Evolutionary conservation across 441 rosid genomes (phyloP), one percentile per base, ranked within the genome.

Genomic region (Monsonia emarginata): DNA sequence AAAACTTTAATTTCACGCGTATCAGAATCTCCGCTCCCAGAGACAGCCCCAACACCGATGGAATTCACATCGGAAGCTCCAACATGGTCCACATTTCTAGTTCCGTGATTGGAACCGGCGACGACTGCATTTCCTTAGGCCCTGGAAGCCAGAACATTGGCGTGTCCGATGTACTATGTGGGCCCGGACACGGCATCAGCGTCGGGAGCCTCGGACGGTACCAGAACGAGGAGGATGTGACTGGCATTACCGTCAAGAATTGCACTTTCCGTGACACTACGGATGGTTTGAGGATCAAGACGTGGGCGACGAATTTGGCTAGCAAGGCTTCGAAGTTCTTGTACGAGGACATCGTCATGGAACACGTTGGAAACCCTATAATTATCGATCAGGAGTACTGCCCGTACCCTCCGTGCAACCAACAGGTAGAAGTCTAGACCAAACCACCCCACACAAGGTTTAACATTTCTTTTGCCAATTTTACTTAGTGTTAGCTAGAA

Each of bases 171-270:
- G 50, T 78, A 56, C 56, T 59, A 5, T 78, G 82, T 32, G 77
- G 79, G 46, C 82, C 82, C n/a, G 77, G 88, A 2, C 87, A 84
- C n/a, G 85, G 88, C 1, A 75, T 82, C 44, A 80, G 85, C 25
- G 56, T 86, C 0, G 87, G 87, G 22, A 84, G 88, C 30, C 75
- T 84, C 4, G 89, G 87, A n/a, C 68, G 65, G 32, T 66, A 65
- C 44, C 24, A 13, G 0, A 5, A 62, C 0, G 87, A 86, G 65
- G 69, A 60, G 2, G 78, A 82, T 0, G 86, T 86, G 0, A 0
- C 2, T 0, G 84, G 80, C 21, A 30, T 86, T 14, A n/a, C 3
- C 0, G 76, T 86, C 2, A 57, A 1, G 36, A 71, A 80, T 22
- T 78, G 87, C 57, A 84, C 82, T 0, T 40, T 84, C 32, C 19